Percentiles rank a stretch among this genome's conserved stretches.
Conservation (phyloP, 2,329 filamentous ascomycete genomes). For the Neonectria hederae region DNA sequence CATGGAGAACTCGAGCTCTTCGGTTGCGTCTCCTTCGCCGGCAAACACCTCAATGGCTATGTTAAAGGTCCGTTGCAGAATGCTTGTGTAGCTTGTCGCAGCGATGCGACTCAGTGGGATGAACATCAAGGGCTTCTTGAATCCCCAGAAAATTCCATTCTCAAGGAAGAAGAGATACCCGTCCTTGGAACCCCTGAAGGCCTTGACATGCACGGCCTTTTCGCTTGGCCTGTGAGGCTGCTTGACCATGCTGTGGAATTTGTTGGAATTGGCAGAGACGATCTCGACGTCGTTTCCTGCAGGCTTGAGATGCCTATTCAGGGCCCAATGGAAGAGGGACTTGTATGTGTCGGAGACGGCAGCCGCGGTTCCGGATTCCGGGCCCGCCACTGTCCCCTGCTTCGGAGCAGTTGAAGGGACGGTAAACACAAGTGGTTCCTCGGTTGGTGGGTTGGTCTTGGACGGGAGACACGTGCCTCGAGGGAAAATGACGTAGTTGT, state of each 20-base stretch:
- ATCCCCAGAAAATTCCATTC: constrained; percentile 74
- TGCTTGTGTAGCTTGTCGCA: constrained; percentile 73
- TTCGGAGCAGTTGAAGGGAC: constrained; percentile 69
- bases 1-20: constrained; percentile 75
- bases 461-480: constrained; percentile 62
- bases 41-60: constrained; percentile 69
- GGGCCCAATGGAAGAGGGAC: constrained; percentile 69
- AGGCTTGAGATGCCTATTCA: constrained; percentile 61
- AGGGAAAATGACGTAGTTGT: constrained; percentile 73
- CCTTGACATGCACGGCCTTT: constrained; percentile 72
- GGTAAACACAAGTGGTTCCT: constrained; percentile 72
- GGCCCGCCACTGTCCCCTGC: constrained; percentile 63
- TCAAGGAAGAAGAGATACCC: constrained; percentile 74
- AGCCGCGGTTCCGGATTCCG: constrained; percentile 58
- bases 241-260: constrained; percentile 66
- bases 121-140: constrained; percentile 75
- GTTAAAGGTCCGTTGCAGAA: constrained; percentile 75
- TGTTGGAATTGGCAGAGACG: constrained; percentile 60
- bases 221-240: constrained; percentile 69
- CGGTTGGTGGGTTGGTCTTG: constrained; percentile 53
- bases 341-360: constrained; percentile 68
- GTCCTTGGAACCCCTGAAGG: constrained; percentile 74
- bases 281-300: constrained; percentile 60
- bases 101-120: constrained; percentile 68
- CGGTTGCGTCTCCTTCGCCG: constrained; percentile 57